Conservation (phyloP, 305 asterid species). For the Vinca major region DNA sequence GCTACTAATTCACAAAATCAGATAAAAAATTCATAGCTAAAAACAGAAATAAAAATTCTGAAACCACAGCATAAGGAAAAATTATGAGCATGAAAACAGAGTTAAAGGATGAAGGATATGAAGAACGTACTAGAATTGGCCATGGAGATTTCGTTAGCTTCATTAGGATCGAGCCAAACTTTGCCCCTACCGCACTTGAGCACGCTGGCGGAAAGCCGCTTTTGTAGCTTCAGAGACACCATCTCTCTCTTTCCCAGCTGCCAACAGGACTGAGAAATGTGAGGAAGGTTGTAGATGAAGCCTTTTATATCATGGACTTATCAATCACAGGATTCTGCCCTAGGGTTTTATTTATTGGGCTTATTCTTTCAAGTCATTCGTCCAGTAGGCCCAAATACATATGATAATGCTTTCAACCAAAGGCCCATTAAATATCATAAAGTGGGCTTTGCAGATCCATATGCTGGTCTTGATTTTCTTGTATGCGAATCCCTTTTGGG, state of each 20-base stretch:
- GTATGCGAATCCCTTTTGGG: too few relatives aligned
- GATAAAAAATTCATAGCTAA: neutral
- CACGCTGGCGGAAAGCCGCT: conserved; percentile 42
- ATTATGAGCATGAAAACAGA: too few relatives aligned
- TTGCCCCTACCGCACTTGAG: conserved; percentile 44
- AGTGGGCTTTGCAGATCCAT: too few relatives aligned
- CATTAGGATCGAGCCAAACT: conserved; percentile 55
- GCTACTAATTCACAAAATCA: neutral
- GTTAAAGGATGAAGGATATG: too few relatives aligned
- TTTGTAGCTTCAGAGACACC: conserved; percentile 48
- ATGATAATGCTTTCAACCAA: too few relatives aligned
- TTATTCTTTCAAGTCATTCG: neutral
- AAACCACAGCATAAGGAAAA: too few relatives aligned
- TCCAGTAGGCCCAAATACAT: too few relatives aligned
- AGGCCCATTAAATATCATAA: too few relatives aligned
- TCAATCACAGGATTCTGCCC: neutral
- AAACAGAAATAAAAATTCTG: too few relatives aligned
- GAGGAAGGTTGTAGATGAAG: neutral
- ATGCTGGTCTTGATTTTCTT: too few relatives aligned
- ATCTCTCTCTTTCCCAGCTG: conserved; percentile 13
- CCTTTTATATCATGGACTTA: neutral
- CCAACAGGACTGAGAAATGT: neutral
- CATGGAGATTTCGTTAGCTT: conserved; percentile 40
- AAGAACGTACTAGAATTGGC: conserved; percentile 34
- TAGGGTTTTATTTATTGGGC: conserved; percentile 1